Evolutionary conservation across 2,329 filamentous ascomycete species (phyloP), one percentile per base, ranked within the genome.

Genomic region (Paraconiothyrium sp.): DNA sequence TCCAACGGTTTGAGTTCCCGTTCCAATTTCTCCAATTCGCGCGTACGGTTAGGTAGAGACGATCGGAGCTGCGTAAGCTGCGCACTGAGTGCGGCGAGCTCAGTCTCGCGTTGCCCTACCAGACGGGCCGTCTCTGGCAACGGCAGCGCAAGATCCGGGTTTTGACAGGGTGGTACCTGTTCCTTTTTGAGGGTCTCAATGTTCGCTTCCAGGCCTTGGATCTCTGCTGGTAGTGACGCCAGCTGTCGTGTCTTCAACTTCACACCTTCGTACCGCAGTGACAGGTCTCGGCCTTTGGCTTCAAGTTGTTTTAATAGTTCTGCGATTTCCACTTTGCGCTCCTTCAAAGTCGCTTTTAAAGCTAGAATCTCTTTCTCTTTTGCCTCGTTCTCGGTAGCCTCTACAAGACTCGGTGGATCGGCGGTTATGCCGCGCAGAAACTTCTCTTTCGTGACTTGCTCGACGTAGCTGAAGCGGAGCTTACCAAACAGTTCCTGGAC

Each of bases 371-470:
- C 89, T 59, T 86, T 83, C 59, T 79, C 78, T 59, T 77, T 75
- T 44, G 70, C 72, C 3, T 74, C 65, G 75, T 97, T 98, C 74
- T 98, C 94, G 70, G 89, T 86, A 47, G 90, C 88, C 44, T 90
- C 90, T 60, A 97, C 92, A 49, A 98, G 90, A 16, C 94, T 85
- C 0, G 94, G 95, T 52, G 94, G 93, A 65, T 97, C 92, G 65
- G 92, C 93, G 16, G 96, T 93, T 70, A 98, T 96, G 66, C 92
- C 90, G 68, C 93, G 92, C 58, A 99, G 90, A 79, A 97, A 98
- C 74, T 97, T 97, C 78, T 99, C 95, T 81, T 98, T 99, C 48
- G 94, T 98, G 65, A 98, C 93, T 83, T 98, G 95, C 80, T 99
- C 95, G 70, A 97, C 91, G 80, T 98, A 98, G 67, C 92, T 96